A percentile compares a stretch with the other conserved stretches of the same genome.
Evolutionary conservation across 2,329 filamentous ascomycete genomes (phyloP).

Genomic region (Alternaria arbusti): DNA sequence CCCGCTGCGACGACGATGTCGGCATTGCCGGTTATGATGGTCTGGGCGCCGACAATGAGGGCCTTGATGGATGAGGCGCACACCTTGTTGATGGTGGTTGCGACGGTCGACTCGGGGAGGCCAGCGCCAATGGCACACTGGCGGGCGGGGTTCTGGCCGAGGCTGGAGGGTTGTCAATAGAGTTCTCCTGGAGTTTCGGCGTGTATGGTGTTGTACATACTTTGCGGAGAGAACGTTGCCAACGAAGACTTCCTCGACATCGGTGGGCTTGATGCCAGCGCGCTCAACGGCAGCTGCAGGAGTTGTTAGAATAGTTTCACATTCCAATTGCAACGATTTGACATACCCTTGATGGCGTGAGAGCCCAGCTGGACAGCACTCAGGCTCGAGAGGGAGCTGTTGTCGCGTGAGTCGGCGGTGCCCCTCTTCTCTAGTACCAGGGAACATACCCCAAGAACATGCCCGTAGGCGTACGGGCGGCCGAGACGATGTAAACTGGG

Average conservation of each 20-base stretch:
- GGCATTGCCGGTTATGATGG: slow-evolving; percentile 95
- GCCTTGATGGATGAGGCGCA: slow-evolving; percentile 96
- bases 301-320: slow-evolving; percentile 21
- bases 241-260: slow-evolving; percentile 96
- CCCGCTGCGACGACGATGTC: slow-evolving; percentile 92
- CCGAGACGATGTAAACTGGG: slow-evolving; percentile 94
- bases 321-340: neutral
- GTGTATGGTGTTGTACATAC: slow-evolving; percentile 59
- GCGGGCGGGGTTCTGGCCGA: slow-evolving; percentile 94
- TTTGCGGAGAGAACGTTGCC: slow-evolving; percentile 97
- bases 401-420: slow-evolving; percentile 30
- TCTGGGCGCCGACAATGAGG: slow-evolving; percentile 91
- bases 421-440: slow-evolving; percentile 22
- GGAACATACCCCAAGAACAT: slow-evolving; percentile 85
- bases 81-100: slow-evolving; percentile 98
- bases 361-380: slow-evolving; percentile 86
- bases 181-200: neutral
- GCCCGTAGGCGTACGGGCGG: slow-evolving; percentile 87
- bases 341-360: slow-evolving; percentile 86
- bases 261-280: slow-evolving; percentile 83
- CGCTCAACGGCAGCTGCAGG: slow-evolving; percentile 76
- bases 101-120: slow-evolving; percentile 77
- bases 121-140: slow-evolving; percentile 92
- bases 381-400: slow-evolving; percentile 85
- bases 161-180: slow-evolving; percentile 59